Percentiles rank a stretch among this genome's conserved stretches.
These are phyloP conservation scores for Sugiyamaella floridensis DNA, from an alignment of 805 yeast species.

Conservation along the genomic window DNA sequence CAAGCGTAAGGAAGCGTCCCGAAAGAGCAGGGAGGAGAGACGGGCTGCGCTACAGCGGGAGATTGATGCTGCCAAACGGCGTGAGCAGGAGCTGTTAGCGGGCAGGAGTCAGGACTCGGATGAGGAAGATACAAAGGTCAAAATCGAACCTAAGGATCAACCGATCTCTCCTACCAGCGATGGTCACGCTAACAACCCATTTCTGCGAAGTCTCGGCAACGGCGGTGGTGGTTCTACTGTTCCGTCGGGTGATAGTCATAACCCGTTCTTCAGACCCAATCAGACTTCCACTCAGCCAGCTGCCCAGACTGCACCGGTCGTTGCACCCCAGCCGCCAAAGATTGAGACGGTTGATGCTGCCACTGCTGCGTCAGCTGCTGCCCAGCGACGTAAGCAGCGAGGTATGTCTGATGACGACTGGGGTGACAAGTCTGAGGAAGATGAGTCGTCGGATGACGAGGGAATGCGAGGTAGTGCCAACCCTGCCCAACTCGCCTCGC, in stretches of 20 bases:
- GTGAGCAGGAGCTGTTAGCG: constrained; percentile 19
- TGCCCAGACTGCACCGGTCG: constrained; percentile 14
- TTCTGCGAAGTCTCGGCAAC: constrained; percentile 5
- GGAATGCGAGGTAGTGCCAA: constrained; percentile 30
- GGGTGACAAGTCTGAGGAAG: constrained; percentile 29
- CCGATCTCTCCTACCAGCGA: neutral
- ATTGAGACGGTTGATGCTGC: constrained; percentile 15
- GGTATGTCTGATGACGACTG: constrained; percentile 32
- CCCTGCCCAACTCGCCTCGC: constrained; percentile 37
- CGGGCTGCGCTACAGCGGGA: constrained; percentile 23
- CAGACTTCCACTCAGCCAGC: constrained; percentile 13
- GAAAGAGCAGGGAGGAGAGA: constrained; percentile 24
- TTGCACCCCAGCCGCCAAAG: constrained; percentile 13
- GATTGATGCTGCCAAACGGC: constrained; percentile 22
- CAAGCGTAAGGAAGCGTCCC: constrained; percentile 8
- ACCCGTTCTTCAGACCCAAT: neutral
- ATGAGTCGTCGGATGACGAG: constrained; percentile 23
- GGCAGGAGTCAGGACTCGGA: constrained; percentile 3
- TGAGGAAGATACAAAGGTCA: constrained; percentile 12
- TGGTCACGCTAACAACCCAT: constrained; percentile 14
- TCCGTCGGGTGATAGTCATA: constrained; percentile 2
- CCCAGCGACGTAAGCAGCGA: constrained; percentile 29
- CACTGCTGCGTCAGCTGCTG: constrained; percentile 23
- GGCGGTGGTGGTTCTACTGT: constrained; percentile 7
- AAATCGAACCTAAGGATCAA: neutral